Percentiles rank a stretch among this genome's conserved stretches.
phyloP scores from a whole-genome alignment of 345 rosid species.

The Kernera saxatilis region DNA sequence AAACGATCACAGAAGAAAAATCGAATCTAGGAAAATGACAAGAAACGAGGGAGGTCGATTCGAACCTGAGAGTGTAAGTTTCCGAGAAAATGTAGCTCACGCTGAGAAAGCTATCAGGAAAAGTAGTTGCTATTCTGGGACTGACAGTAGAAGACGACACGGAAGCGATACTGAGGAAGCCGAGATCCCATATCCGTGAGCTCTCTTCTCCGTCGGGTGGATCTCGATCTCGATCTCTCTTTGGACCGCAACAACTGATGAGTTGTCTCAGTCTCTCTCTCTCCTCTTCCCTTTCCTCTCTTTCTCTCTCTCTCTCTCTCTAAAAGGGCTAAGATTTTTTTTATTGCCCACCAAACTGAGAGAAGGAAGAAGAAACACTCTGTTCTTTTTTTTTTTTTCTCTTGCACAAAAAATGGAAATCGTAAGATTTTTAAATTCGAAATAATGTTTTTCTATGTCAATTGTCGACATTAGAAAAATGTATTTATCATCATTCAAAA shows the following conservation, averaged over 20 bases:
- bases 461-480: not conserved
- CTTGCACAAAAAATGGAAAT: not conserved
- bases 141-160: constrained; percentile 23
- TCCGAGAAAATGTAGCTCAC: constrained; percentile 15
- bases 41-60: not conserved
- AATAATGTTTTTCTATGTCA: not conserved
- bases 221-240: constrained; percentile 31
- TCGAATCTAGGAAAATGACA: not conserved
- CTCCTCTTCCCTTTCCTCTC: not conserved
- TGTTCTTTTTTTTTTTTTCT: not conserved
- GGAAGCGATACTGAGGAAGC: constrained; percentile 13
- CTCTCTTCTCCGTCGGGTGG: constrained; percentile 21
- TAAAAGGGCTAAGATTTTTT: constrained; percentile 20
- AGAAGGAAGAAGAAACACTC: constrained; percentile 24
- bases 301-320: constrained; percentile 19
- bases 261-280: constrained; percentile 26
- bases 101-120: not conserved
- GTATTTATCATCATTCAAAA: not conserved
- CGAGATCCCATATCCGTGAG: constrained; percentile 27
- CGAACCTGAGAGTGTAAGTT: constrained; percentile 15
- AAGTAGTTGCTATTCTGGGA: constrained; percentile 23
- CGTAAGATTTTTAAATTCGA: not conserved
- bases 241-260: constrained; percentile 25
- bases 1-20: not conserved
- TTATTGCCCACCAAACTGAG: constrained; percentile 25